Base-by-base conservation (phyloP, 805 yeast species). In the Ogataea parapolymorpha region DNA sequence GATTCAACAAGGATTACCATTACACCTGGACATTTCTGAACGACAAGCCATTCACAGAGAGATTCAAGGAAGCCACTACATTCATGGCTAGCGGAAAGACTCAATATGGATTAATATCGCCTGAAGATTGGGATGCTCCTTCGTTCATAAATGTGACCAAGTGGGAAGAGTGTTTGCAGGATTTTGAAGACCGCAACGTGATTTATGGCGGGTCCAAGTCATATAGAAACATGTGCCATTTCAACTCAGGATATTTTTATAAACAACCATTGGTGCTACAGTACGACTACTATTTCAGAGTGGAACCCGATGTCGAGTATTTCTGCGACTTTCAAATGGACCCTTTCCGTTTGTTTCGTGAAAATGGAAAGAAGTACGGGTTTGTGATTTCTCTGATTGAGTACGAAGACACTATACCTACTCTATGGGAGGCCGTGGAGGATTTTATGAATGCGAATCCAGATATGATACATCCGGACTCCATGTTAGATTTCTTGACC, bases 161-260 rank as follows among this genome's bases (percentile, higher is more conserved):
- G 29, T 74, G 79, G 56, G 68, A 75, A 16, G 68, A 71, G 46
- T 63, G 71, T 24, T 53, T 82, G 44, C 60, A 65, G 12, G 59
- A 73, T 1, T 65, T 74, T 68, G 62, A 59, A 13, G 67, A 68
- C 12, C 59, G 70, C 9, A 69, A 72, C 3, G 76, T 85, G 6
- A 63, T 83, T 1, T 85, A 85, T 58, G 91, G 88, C 1, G 74
- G 66, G 23, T 77, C 85, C 1, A 61, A 67, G 49, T 79, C 87
- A 1, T 85, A 85, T 56, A 76, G 97, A 58, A 90, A 91, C 62
- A 93, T 93, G 98, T 93, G 98, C 63, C 75, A 96, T 27, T 91
- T 84, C 68, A 91, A 93, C 59, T 83, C 95, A 2, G 97, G 98
- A 0, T 85, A 73, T 60, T 93, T 93, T 66, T 91, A 79, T 68